Evolutionary conservation across 2,329 filamentous ascomycete species (phyloP), one percentile per base, ranked within the genome.

Genomic region (Trichoderma guizhouense): DNA sequence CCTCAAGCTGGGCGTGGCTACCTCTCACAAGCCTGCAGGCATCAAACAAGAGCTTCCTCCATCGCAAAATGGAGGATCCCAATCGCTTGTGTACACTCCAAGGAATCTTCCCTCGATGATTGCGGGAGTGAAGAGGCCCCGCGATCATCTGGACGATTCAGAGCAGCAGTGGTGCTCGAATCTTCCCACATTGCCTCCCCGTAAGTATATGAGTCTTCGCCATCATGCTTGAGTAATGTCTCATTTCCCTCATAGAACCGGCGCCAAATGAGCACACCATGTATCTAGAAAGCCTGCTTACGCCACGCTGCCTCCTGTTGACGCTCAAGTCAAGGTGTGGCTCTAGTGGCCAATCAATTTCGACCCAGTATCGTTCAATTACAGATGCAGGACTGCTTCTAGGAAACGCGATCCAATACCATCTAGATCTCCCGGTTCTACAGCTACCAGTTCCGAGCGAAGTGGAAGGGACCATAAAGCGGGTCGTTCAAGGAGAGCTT

Each of bases 401-500:
- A 2, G 72, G 67, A 15, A 72, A 75, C 14, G 24, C 26, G 3
- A 34, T 77, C 5, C 60, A 62, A 14, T 21, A 12, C 18, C 39
- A 60, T 2, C 66, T 70, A 1, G 63, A 71, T 11, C 30, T 77
- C 39, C 74, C 75, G n/a, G 28, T 76, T 5, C 39, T 77, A 32
- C 62, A 34, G n/a, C 69, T 76, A 60, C 73, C 75, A 5, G 34
- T 7, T 39, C 24, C 72, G 28, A 57, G 24, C 5, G 32, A 68
- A 9, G 18, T 24, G 6, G 9, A 51, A 5, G 36, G 28, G 11
- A 21, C 55, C 18, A 32, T 76, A 8, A 64, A 70, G 32, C 64
- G 58, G 9, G 55, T 63, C 3, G 66, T 75, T 1, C 69, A 74
- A 36, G 79, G 79, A 9, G 72, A 76, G 55, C 63, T 80, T 12